A percentile compares a stretch with the other conserved stretches of the same genome.
These are phyloP conservation scores for Prosopis cineraria DNA, from an alignment of 306 rosid species.

Conservation along the genomic window DNA sequence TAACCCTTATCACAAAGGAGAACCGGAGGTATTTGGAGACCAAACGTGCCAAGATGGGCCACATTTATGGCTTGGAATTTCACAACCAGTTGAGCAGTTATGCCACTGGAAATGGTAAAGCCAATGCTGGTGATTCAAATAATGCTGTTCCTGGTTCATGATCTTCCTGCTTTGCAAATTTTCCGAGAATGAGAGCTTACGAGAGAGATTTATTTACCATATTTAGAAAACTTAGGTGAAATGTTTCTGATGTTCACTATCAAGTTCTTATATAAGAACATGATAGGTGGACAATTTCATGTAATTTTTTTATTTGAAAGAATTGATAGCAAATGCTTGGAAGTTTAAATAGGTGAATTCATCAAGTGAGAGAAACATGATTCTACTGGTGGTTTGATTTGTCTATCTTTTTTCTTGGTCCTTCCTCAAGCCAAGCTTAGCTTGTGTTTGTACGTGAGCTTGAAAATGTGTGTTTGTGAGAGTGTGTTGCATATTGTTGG, in stretches of 20 bases:
- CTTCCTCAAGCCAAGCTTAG: background rate
- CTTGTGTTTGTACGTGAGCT: background rate
- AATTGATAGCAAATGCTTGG: background rate
- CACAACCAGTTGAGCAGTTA: slow-evolving; percentile 36
- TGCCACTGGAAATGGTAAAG: slow-evolving; percentile 44
- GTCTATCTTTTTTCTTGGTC: slow-evolving; percentile 13
- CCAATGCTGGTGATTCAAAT: slow-evolving; percentile 34
- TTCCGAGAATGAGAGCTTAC: background rate
- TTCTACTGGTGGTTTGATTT: slow-evolving; percentile 20
- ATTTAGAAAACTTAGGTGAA: background rate
- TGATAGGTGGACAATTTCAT: background rate
- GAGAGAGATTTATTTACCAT: background rate
- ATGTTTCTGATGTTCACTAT: background rate
- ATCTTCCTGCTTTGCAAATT: background rate
- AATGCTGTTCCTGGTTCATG: slow-evolving; percentile 33
- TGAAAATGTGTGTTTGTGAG: background rate
- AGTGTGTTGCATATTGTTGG: background rate
- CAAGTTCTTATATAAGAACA: background rate
- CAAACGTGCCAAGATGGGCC: slow-evolving; percentile 80
- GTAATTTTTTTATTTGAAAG: background rate
- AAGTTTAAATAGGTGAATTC: background rate
- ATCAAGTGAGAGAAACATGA: slow-evolving; percentile 11
- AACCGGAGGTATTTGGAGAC: slow-evolving; percentile 79
- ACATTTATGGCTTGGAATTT: slow-evolving; percentile 52
- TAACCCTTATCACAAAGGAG: slow-evolving; percentile 72